Base-by-base conservation (phyloP, 257 asterid genomes). In the Plantago major region DNA sequence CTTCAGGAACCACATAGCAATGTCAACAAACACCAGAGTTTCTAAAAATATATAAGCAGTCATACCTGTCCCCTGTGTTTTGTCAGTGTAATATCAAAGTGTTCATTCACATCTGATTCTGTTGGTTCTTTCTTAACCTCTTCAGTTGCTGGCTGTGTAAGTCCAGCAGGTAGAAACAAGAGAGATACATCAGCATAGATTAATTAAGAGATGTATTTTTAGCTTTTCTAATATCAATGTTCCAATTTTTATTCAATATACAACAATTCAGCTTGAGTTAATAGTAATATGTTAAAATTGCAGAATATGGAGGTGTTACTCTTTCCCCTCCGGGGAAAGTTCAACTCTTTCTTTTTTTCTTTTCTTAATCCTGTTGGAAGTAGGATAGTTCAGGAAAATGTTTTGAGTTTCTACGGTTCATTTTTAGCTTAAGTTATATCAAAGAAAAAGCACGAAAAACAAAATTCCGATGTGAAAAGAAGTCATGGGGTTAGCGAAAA, bases 21-120 rank as follows among this genome's bases (percentile, higher is more conserved):
- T 48, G 49, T 54, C 16, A 44, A 60, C 33, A 60, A 22, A 22
- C 52, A 15, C 19, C 38, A 7, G 17, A 33, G 38, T 58, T 13
- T 58, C 4, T 58, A 14, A 9, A 22, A 12, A 42, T 17, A 38
- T 37, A 18, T 45, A 49, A 57, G 65, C 61, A 52, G 53, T 67
- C 71, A 47, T 72, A 93, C 97, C 96, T 87, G 95, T 62, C 99
- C 96, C 80, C 70, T 82, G 77, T 93, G 99, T 81, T 87, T 89
- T 26, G 96, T 79, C 57, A 73, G 80, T 7, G 97, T 76, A 54
- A 93, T 71, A 73, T 93, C 97, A 60, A 93, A 93, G 56, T 84
- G 79, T 80, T 87, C 95, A 17, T 71, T 73, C 6, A 93, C 90
- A 73, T 93, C 99, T 82, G 85, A 76, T n/a, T 93, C 96, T 0